phyloP scores from a whole-genome alignment of 768 basidiomycete species.

The Boletus sp. region DNA sequence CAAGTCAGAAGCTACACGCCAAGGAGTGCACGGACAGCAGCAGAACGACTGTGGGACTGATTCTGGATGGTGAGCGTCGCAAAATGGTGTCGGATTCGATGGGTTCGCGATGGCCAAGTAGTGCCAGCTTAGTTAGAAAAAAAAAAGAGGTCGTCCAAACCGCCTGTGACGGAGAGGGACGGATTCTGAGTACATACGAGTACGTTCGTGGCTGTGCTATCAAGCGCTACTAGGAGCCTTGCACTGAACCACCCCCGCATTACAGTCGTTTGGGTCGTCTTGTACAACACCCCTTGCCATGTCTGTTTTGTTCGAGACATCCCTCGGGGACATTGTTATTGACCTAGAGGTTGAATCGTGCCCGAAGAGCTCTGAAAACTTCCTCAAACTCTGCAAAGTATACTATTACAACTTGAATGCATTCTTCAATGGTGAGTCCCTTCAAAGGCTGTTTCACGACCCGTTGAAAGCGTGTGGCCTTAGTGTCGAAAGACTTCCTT shows the following conservation, averaged over 20 bases:
- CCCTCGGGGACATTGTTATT: constrained; percentile 93
- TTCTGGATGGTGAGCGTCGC: background rate
- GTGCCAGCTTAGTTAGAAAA: no score
- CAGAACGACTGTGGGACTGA: background rate
- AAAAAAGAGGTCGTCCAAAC: background rate
- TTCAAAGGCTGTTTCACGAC: background rate
- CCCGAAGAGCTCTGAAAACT: constrained; percentile 91
- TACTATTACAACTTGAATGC: constrained; percentile 97
- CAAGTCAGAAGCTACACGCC: background rate
- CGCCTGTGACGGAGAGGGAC: background rate
- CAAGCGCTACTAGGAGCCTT: no score
- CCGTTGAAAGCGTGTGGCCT: background rate
- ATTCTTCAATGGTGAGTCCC: constrained; percentile 89
- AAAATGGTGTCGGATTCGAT: background rate
- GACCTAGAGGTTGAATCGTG: constrained; percentile 90
- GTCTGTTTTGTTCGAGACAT: constrained; percentile 97
- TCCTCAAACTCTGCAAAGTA: constrained; percentile 94
- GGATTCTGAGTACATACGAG: no score
- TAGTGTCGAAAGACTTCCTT: constrained; percentile 96
- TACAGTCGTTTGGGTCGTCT: background rate
- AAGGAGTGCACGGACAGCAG: background rate
- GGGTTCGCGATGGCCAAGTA: background rate
- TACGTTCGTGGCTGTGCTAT: background rate
- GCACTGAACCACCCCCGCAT: no score
- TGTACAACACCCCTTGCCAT: constrained; percentile 37